Evolutionary conservation across 2,329 filamentous ascomycete genomes (phyloP).

Genomic region (Colletotrichum agaves): DNA sequence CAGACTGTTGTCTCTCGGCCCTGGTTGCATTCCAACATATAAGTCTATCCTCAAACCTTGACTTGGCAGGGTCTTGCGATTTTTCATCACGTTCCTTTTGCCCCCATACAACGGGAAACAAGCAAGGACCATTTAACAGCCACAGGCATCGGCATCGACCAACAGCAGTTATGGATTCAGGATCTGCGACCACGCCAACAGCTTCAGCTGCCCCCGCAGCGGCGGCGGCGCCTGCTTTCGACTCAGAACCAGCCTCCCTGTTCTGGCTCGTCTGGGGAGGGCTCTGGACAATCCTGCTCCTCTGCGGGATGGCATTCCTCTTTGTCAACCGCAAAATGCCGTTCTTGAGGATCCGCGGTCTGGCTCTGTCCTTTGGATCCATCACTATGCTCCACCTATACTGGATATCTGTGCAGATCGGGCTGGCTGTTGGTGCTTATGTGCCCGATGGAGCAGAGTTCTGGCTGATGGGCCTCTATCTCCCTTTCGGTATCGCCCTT

Average conservation of each 20-base stretch:
- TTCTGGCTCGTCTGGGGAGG: slow-evolving; percentile 52
- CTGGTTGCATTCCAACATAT: slow-evolving; percentile 33
- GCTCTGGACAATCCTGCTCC: slow-evolving; percentile 52
- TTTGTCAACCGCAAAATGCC: slow-evolving; percentile 52
- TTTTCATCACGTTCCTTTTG: slow-evolving; percentile 5
- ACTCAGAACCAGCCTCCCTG: slow-evolving; percentile 51
- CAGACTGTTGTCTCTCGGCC: neutral
- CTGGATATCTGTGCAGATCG: slow-evolving; percentile 53
- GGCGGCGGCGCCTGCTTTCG: slow-evolving; percentile 20
- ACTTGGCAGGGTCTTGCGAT: neutral
- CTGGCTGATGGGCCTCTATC: slow-evolving; percentile 74
- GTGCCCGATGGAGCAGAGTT: slow-evolving; percentile 66
- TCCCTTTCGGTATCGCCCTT: slow-evolving; percentile 72
- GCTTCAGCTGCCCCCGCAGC: neutral
- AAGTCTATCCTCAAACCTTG: slow-evolving; percentile 10
- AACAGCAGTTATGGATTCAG: slow-evolving; percentile 16
- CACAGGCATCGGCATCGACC: neutral
- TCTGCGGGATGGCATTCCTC: slow-evolving; percentile 54
- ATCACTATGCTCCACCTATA: slow-evolving; percentile 55
- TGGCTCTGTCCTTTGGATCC: slow-evolving; percentile 43
- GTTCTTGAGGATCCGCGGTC: slow-evolving; percentile 51
- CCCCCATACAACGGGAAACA: neutral
- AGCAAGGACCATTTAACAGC: neutral
- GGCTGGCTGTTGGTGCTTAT: slow-evolving; percentile 52
- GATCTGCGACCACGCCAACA: neutral